These are phyloP conservation scores for Saccharomyces pastorianus DNA, from an alignment of 1,139 yeast species.

Conservation along the genomic window DNA sequence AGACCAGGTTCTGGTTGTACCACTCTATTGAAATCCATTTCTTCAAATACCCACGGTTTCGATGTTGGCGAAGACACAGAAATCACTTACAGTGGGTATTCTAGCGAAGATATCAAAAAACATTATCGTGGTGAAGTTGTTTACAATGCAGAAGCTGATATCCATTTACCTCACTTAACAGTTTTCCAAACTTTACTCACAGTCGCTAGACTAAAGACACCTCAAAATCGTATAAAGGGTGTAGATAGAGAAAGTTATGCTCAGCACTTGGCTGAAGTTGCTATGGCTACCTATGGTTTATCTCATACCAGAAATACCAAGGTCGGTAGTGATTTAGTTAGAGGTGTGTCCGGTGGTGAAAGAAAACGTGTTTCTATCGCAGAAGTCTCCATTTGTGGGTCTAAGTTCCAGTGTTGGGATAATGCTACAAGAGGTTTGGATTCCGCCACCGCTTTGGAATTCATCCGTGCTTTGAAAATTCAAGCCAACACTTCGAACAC, in stretches of 20 bases:
- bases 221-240: conserved; percentile 33
- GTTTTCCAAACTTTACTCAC: conserved; percentile 39
- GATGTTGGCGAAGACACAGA: conserved; percentile 36
- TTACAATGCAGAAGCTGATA: conserved; percentile 42
- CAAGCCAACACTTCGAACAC: conserved; percentile 51
- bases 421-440: conserved; percentile 71
- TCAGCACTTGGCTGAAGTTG: conserved; percentile 34
- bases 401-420: conserved; percentile 57
- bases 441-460: conserved; percentile 71
- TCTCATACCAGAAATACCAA: conserved; percentile 37
- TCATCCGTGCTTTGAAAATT: conserved; percentile 57
- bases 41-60: conserved; percentile 64
- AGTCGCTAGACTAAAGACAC: conserved; percentile 29
- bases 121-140: conserved; percentile 51
- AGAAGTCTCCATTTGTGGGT: conserved; percentile 39
- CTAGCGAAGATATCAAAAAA: conserved; percentile 38
- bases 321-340: conserved; percentile 37
- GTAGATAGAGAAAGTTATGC: conserved; percentile 33
- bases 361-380: conserved; percentile 39
- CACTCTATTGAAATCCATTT: conserved; percentile 58
- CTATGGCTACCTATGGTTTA: conserved; percentile 39
- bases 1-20: conserved; percentile 81
- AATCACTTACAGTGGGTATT: conserved; percentile 39
- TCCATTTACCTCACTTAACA: conserved; percentile 40
- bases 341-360: conserved; percentile 41